These are phyloP conservation scores for Wickerhamomyces chaumierensis DNA, from an alignment of 805 yeast genomes.

Conservation along the genomic window DNA sequence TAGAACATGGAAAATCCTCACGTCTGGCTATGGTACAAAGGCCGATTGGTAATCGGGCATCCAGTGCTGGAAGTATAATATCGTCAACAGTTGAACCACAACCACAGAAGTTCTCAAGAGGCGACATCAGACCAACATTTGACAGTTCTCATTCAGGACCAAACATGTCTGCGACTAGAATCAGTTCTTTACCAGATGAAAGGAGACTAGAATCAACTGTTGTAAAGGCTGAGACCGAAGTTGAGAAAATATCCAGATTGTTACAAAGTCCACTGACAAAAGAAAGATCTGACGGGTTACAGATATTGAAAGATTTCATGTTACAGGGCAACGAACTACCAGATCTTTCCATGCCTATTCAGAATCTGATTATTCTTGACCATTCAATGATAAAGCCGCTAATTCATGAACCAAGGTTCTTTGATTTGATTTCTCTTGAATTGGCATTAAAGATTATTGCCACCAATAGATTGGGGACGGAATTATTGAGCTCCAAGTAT, in stretches of 20 bases:
- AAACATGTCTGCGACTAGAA: neutral
- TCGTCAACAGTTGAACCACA: constrained; percentile 3
- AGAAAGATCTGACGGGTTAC: constrained; percentile 17
- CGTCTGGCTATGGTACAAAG: constrained; percentile 16
- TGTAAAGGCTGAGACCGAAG: neutral
- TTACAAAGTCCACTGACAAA: constrained; percentile 15
- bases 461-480: constrained; percentile 16
- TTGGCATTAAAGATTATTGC: constrained; percentile 22
- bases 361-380: constrained; percentile 14
- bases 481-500: constrained; percentile 9
- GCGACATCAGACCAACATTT: constrained; percentile 6
- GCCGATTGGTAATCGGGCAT: constrained; percentile 6
- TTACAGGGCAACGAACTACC: neutral
- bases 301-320: constrained; percentile 1
- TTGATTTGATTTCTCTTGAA: constrained; percentile 16
- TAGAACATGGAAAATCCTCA: constrained; percentile 14
- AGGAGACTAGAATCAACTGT: neutral
- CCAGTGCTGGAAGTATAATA: constrained; percentile 8
- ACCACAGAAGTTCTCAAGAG: constrained; percentile 11
- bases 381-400: constrained; percentile 22
- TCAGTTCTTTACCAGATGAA: neutral
- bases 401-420: constrained; percentile 17
- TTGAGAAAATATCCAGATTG: constrained; percentile 3
- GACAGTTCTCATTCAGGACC: no score
- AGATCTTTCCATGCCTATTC: constrained; percentile 12